phyloP scores from a whole-genome alignment of 1,284 basidiomycete genomes.

The Puccinia sorghi region DNA sequence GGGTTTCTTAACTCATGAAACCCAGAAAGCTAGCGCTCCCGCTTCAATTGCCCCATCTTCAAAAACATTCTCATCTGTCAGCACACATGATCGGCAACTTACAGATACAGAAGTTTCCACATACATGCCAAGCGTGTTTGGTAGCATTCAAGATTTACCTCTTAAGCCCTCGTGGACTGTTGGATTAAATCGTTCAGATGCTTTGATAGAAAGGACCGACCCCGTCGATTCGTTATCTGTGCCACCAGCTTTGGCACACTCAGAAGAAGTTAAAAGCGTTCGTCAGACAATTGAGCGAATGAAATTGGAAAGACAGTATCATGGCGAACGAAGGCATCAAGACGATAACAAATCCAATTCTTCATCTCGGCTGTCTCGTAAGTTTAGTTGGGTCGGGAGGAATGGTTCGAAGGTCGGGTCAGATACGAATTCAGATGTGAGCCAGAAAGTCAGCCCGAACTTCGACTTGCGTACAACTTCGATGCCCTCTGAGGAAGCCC shows the following conservation, averaged over 20 bases:
- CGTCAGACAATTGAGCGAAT: constrained; percentile 24
- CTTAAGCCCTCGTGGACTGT: background rate
- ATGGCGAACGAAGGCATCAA: background rate
- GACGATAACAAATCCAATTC: constrained; percentile 14
- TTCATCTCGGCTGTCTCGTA: constrained; percentile 17
- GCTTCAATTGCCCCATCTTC: constrained; percentile 5
- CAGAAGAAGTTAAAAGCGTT: constrained; percentile 16
- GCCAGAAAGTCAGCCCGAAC: background rate
- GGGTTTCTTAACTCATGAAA: constrained; percentile 4
- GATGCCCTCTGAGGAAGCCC: background rate
- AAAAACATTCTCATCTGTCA: constrained; percentile 8
- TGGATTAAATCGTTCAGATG: background rate
- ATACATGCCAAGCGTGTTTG: constrained; percentile 34
- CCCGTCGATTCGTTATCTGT: background rate
- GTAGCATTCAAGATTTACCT: constrained; percentile 17
- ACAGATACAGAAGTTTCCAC: constrained; percentile 36
- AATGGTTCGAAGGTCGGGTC: background rate
- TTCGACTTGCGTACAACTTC: background rate
- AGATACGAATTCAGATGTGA: background rate
- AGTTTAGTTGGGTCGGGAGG: constrained; percentile 25
- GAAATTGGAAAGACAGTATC: constrained; percentile 17
- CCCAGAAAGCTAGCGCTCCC: background rate
- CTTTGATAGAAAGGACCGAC: background rate
- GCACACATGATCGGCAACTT: constrained; percentile 3
- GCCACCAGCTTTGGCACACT: background rate